phyloP scores from a whole-genome alignment of 2,329 filamentous ascomycete species.

The Grosmannia penicillata region DNA sequence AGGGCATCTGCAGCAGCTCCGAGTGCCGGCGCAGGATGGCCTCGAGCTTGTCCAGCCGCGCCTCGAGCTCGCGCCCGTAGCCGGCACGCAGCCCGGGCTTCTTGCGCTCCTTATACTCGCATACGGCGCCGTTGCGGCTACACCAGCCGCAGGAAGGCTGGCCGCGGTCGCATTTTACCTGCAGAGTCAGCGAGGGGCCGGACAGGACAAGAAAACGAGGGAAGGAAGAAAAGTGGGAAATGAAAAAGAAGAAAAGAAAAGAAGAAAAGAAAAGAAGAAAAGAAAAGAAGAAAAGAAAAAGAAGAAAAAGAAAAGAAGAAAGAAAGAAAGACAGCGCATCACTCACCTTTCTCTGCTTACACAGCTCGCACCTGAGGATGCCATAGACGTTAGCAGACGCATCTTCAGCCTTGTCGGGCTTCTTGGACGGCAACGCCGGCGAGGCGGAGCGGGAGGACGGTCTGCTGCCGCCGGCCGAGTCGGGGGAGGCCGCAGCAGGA shows the following conservation, averaged over 20 bases:
- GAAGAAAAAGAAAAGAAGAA: constrained; percentile 7
- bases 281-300: background rate
- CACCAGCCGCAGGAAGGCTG: constrained; percentile 61
- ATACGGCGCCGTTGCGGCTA: constrained; percentile 44
- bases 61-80: constrained; percentile 60
- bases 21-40: constrained; percentile 50
- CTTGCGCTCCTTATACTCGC: constrained; percentile 56
- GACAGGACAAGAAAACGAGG: constrained; percentile 7
- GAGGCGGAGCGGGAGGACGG: too few relatives aligned
- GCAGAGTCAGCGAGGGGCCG: background rate
- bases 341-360: too few relatives aligned
- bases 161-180: constrained; percentile 63
- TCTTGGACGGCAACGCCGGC: too few relatives aligned
- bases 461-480: too few relatives aligned
- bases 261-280: background rate
- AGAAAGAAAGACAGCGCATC: constrained; percentile 3
- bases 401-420: too few relatives aligned
- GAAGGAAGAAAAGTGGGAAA: background rate
- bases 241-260: background rate
- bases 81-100: constrained; percentile 51
- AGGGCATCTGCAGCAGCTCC: constrained; percentile 47
- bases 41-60: constrained; percentile 55
- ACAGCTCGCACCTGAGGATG: too few relatives aligned
- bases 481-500: too few relatives aligned
- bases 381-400: too few relatives aligned